Percentiles rank a stretch among this genome's conserved stretches.
phyloP scores from a whole-genome alignment of 345 rosid genomes.

The Citrus trifoliata region DNA sequence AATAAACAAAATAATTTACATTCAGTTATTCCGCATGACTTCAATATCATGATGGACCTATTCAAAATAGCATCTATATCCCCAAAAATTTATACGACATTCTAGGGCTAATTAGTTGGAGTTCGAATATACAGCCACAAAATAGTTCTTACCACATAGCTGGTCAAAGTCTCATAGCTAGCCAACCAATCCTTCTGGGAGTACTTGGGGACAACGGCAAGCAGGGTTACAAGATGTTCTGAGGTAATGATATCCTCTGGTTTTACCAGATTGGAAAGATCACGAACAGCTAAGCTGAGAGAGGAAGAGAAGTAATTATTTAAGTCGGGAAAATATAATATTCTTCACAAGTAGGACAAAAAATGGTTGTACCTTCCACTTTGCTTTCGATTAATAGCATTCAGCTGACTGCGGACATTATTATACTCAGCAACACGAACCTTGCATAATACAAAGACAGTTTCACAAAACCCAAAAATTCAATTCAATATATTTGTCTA shows the following conservation, averaged over 20 bases:
- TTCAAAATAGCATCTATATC: background rate
- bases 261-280: slow-evolving; percentile 89
- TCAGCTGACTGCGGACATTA: slow-evolving; percentile 93
- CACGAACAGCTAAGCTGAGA: slow-evolving; percentile 98
- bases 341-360: background rate
- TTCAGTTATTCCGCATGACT: background rate
- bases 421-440: slow-evolving; percentile 94
- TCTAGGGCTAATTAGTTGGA: background rate
- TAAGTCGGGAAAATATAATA: background rate
- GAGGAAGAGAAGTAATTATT: slow-evolving; percentile 19
- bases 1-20: background rate
- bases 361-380: slow-evolving; percentile 72
- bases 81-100: background rate
- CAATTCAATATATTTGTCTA: background rate
- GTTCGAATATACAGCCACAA: background rate
- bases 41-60: background rate
- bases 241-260: slow-evolving; percentile 81
- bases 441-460: slow-evolving; percentile 38
- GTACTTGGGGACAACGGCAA: slow-evolving; percentile 84
- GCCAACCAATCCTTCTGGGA: slow-evolving; percentile 99
- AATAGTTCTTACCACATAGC: slow-evolving; percentile 72
- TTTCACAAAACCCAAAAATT: slow-evolving; percentile 3
- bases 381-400: slow-evolving; percentile 91
- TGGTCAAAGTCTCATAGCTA: slow-evolving; percentile 86
- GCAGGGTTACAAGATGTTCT: slow-evolving; percentile 85